phyloP scores from a whole-genome alignment of 495 filamentous ascomycete genomes.

The Annulohypoxylon nitens region DNA sequence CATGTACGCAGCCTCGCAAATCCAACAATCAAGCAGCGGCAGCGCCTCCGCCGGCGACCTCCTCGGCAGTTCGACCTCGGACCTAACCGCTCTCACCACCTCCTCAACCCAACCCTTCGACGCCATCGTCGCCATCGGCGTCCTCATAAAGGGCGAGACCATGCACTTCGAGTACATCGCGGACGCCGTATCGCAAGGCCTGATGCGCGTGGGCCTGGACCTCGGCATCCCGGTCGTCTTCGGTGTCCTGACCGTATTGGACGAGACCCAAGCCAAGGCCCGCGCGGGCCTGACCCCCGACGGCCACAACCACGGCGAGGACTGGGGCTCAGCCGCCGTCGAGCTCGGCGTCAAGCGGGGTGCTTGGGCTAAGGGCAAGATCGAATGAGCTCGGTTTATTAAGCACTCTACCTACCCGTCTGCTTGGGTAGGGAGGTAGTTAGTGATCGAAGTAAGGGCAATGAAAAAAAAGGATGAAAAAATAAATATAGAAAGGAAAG shows the following conservation, averaged over 20 bases:
- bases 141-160: conserved; percentile 97
- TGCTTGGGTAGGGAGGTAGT: not conserved
- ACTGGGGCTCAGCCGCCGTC: conserved; percentile 84
- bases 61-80: conserved; percentile 73
- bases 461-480: not conserved
- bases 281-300: conserved; percentile 79
- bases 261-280: conserved; percentile 85
- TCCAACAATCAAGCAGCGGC: conserved; percentile 76
- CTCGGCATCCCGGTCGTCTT: conserved; percentile 90
- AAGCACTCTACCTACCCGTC: not conserved
- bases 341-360: conserved; percentile 79
- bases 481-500: not conserved
- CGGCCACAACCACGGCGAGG: conserved; percentile 87
- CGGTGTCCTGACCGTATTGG: conserved; percentile 89
- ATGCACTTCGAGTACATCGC: conserved; percentile 99
- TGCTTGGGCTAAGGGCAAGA: conserved; percentile 74
- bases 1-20: conserved; percentile 86
- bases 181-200: conserved; percentile 87
- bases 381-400: conserved; percentile 52
- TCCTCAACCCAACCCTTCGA: conserved; percentile 76
- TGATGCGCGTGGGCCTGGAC: conserved; percentile 95
- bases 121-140: conserved; percentile 93
- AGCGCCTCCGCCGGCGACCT: conserved; percentile 83
- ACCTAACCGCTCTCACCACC: conserved; percentile 62
- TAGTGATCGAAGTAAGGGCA: not conserved